Conservation (phyloP, 176 grass and related monocot genomes). For the Juncus effusus region DNA sequence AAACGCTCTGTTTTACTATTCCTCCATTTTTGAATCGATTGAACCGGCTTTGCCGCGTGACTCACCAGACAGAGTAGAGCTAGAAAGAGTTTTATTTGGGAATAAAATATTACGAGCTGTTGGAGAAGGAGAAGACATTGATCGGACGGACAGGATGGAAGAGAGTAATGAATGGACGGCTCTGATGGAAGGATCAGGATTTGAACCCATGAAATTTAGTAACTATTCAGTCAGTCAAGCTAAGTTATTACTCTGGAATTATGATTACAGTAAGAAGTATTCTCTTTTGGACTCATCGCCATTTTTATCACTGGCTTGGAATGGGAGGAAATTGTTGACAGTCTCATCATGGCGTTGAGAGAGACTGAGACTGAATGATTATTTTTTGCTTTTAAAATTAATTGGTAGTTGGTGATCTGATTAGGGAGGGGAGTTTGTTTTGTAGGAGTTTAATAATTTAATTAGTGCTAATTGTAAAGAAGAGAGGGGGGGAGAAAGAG, state of each 20-base stretch:
- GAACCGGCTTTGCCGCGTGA: slow-evolving; percentile 73
- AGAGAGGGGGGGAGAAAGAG: neutral
- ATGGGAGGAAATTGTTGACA: slow-evolving; percentile 62
- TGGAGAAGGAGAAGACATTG: slow-evolving; percentile 39
- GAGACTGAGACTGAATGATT: slow-evolving; percentile 12
- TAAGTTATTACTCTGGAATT: slow-evolving; percentile 90
- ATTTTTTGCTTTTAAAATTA: slow-evolving; percentile 21
- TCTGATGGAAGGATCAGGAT: slow-evolving; percentile 62
- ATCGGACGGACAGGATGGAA: slow-evolving; percentile 68
- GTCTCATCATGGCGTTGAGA: slow-evolving; percentile 88
- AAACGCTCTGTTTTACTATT: slow-evolving; percentile 73
- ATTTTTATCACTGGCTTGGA: slow-evolving; percentile 82
- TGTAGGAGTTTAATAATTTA: slow-evolving; percentile 14
- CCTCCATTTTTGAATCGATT: slow-evolving; percentile 68
- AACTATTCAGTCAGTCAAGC: slow-evolving; percentile 95
- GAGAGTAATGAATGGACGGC: slow-evolving; percentile 54
- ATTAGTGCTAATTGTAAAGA: slow-evolving; percentile 23
- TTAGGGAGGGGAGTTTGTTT: neutral
- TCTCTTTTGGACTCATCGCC: slow-evolving; percentile 47
- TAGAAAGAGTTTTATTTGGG: slow-evolving; percentile 79
- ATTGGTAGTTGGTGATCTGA: slow-evolving; percentile 3
- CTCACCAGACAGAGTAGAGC: slow-evolving; percentile 47
- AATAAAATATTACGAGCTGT: slow-evolving; percentile 55
- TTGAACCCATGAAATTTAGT: slow-evolving; percentile 57
- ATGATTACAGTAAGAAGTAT: slow-evolving; percentile 77